Evolutionary conservation across 805 yeast genomes (phyloP), one percentile per base, ranked within the genome.

Genomic region (Limtongozyma cylindracea): DNA sequence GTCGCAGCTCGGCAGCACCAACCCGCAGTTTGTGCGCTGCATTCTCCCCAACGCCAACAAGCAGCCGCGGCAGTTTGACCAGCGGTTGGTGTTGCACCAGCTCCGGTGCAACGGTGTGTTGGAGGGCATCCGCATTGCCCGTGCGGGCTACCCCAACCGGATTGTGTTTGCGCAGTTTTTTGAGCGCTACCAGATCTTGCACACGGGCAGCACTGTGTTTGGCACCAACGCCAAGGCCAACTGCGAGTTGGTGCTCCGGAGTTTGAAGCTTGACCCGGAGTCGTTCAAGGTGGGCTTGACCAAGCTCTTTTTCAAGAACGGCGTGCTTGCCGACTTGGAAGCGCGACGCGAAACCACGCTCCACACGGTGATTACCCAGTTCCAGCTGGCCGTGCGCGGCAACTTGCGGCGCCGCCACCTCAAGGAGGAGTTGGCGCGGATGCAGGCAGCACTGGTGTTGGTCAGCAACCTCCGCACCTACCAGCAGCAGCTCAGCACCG

Each of bases 21-120:
- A 76, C 37, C 99, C 99, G 3, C 96, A 88, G 41, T 88, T 88
- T 39, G 95, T 88, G 12, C 63, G 99, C 33, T 88, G 99, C 42
- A 88, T 88, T 21, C 50, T 88, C 20, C 99, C 99, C 6, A 88
- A 88, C 38, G 61, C 63, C 27, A 50, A 58, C 20, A 82, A 84
- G 38, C 53, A 53, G 22, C 65, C 94, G 0, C 61, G 61, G 19
- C 48, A 53, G 18, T 73, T 88, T 34, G 78, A 77, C 33, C 77
- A 71, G 32, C 47, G 46, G 15, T 47, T 88, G 12, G 91, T 88
- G 6, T 49, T 88, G 20, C 84, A 74, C 23, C 99, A 88, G 45
- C 53, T 88, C 29, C 56, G 94, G 29, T 88, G 96, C 38, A 88
- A 88, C 38, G 99, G 99, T 59, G 99, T 88, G 10, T 48, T 88